Base-by-base conservation (phyloP, 1,139 yeast genomes). In the Yamadazyma mexicana region DNA sequence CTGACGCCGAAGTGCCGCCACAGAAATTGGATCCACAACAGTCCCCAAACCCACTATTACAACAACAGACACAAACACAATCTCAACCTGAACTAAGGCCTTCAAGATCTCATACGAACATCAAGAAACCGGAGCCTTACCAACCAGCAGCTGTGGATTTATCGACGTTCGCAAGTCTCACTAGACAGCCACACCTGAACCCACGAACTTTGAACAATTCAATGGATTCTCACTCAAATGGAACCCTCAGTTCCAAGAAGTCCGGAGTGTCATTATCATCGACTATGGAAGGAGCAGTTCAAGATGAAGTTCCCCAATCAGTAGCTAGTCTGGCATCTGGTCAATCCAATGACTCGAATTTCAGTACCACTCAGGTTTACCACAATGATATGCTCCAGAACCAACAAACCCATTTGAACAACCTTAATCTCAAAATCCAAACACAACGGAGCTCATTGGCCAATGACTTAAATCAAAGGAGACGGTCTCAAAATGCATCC, bases 121-220 rank as follows among this genome's bases (percentile, higher is more conserved):
- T 25, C 40, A 37, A 46, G 42, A 40, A 35, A 16, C 22, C 44
- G 6, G 68, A 64, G 40, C 75, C 76, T 1, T 76, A 75, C 51
- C 75, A 71, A 40, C 81, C 81, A 0, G 81, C 81, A 1, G 77
- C 75, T 45, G 81, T 73, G 6, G 81, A 76, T 46, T 61, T 76
- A 45, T 66, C 75, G 5, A 61, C 75, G 14, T 71, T 72, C 56
- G 71, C 77, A 3, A 69, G 76, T 49, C 59, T 73, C 34, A 73
- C 77, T 4, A 58, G 77, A 37, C 77, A 72, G 49, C 73, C 74
- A 18, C 66, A 65, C 43, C 17, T 38, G 33, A 39, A 35, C 26
- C 43, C 37, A 29, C 27, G 45, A 16, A 34, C 34, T 3, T 20
- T 42, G 27, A 32, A 34, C 17, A 30, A 23, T 14, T 34, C 33